Evolutionary conservation across 1,284 basidiomycete genomes (phyloP).

Genomic region (Tilletiopsis washingtonensis): DNA sequence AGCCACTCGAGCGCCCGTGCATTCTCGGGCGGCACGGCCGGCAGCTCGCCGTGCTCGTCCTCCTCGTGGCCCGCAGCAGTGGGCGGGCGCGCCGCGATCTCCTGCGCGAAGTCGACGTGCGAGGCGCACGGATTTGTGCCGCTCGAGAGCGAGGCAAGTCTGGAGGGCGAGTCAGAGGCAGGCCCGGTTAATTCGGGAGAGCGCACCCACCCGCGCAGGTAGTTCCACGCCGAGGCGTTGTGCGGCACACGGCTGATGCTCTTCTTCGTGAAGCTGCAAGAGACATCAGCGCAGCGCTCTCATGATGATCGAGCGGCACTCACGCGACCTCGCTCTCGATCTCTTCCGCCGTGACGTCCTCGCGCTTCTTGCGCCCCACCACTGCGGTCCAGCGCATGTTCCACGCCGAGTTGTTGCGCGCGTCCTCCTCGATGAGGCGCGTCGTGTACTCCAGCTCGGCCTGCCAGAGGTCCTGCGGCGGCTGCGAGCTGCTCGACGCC

Average conservation of each 20-base stretch:
- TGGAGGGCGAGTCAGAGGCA: constrained; percentile 1
- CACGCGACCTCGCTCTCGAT: constrained; percentile 64
- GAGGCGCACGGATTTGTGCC: neutral
- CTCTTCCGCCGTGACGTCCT: constrained; percentile 45
- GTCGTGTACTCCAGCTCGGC: constrained; percentile 72
- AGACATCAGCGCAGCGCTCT: neutral
- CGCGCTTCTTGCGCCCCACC: constrained; percentile 49
- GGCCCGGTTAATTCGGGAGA: neutral
- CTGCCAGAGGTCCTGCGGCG: constrained; percentile 58
- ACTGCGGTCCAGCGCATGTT: constrained; percentile 91
- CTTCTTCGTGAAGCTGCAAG: constrained; percentile 13
- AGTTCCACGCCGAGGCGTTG: constrained; percentile 40
- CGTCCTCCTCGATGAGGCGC: constrained; percentile 64
- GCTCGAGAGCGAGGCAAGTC: neutral
- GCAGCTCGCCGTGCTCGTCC: neutral
- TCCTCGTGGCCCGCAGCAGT: too few relatives aligned
- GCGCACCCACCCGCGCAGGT: constrained; percentile 25
- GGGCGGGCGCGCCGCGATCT: neutral
- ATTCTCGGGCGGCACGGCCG: neutral
- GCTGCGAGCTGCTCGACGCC: neutral
- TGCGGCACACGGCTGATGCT: constrained; percentile 23
- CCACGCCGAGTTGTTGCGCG: constrained; percentile 96
- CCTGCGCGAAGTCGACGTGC: neutral
- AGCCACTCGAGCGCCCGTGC: constrained; percentile 37
- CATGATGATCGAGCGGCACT: constrained; percentile 12